These are phyloP conservation scores for Rhodomyrtus tomentosa DNA, from an alignment of 345 rosid species.

Conservation along the genomic window DNA sequence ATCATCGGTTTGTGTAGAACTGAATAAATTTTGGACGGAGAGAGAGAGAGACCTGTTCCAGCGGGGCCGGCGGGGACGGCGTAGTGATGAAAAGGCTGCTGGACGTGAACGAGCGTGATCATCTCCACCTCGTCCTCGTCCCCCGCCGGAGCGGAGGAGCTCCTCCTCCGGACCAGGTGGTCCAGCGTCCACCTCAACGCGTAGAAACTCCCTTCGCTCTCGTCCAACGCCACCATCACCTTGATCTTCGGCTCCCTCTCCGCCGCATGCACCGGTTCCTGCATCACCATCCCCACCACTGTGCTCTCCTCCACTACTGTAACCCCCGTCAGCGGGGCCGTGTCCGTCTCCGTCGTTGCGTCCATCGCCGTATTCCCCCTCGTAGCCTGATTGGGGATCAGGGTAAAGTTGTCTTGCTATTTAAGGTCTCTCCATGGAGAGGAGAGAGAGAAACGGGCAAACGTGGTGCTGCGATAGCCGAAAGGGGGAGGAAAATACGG, in stretches of 20 bases:
- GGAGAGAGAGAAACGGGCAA: not conserved
- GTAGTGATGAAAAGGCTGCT: conserved; percentile 27
- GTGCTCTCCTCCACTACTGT: not conserved
- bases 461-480: not conserved
- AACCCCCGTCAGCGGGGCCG: not conserved
- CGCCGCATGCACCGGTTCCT: not conserved
- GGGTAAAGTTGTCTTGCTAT: not conserved
- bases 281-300: conserved; percentile 3
- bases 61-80: conserved; percentile 42
- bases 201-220: conserved; percentile 51
- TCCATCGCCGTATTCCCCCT: not conserved
- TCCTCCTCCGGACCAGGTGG: conserved; percentile 7
- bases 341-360: not conserved
- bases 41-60: conserved; percentile 13
- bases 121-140: conserved; percentile 8
- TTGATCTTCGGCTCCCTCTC: conserved; percentile 19
- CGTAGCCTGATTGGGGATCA: not conserved
- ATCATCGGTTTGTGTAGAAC: not conserved
- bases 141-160: not conserved
- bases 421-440: not conserved
- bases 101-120: conserved; percentile 47
- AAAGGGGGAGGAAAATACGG: not conserved
- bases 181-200: conserved; percentile 56
- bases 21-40: not conserved
- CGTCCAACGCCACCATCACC: conserved; percentile 53